phyloP scores from a whole-genome alignment of 257 asterid species.

The Solanum lycopersicoides region DNA sequence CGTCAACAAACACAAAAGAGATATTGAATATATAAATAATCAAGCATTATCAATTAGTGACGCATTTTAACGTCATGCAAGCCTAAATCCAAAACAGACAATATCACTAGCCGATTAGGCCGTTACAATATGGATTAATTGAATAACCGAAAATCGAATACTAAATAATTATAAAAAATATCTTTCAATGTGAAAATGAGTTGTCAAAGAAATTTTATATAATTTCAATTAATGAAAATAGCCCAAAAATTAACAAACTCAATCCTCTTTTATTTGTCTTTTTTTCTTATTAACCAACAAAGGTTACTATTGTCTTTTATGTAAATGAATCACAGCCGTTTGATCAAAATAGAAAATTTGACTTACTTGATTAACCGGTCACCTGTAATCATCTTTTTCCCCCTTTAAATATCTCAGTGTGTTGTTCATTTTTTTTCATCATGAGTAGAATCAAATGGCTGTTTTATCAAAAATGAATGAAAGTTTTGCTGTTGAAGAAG shows the following conservation, averaged over 20 bases:
- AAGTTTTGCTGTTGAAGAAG: constrained; percentile 53
- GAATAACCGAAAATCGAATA: neutral
- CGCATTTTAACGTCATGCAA: no score
- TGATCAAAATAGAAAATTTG: constrained; percentile 8
- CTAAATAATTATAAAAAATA: neutral
- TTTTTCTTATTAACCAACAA: neutral
- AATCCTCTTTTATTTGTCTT: neutral
- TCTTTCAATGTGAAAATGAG: neutral
- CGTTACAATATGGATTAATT: neutral
- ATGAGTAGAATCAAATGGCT: constrained; percentile 20
- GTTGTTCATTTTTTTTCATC: neutral
- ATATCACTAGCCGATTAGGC: no score
- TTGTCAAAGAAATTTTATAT: neutral
- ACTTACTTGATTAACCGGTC: constrained; percentile 30
- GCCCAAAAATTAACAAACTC: neutral
- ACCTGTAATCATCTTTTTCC: neutral
- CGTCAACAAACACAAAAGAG: no score
- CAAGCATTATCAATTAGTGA: no score
- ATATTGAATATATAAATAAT: no score
- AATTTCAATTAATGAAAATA: neutral
- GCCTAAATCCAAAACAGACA: fast-evolving
- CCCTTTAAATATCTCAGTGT: constrained; percentile 14
- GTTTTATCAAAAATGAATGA: constrained; percentile 31
- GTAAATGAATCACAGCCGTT: neutral
- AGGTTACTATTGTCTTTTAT: neutral